A percentile compares a stretch with the other conserved stretches of the same genome.
Conservation (phyloP, 2,329 filamentous ascomycete species). For the Plectosphaerella sp. region DNA sequence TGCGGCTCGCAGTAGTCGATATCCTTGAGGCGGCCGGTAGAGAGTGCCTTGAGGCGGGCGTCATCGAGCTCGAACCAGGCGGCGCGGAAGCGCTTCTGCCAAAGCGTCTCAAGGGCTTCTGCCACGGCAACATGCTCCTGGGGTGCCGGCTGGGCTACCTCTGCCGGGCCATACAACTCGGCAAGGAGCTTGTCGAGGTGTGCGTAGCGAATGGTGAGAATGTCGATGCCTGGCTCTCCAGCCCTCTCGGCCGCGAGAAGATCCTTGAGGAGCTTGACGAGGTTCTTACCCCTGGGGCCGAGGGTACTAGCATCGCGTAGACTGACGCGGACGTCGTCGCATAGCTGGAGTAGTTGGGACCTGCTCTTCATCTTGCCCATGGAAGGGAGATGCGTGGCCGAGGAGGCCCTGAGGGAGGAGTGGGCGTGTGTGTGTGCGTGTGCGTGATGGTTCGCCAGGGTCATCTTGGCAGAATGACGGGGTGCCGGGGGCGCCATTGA, state of each 20-base stretch:
- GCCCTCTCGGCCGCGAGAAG: conserved; percentile 32
- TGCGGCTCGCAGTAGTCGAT: conserved; percentile 31
- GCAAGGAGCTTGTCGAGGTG: conserved; percentile 38
- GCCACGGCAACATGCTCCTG: conserved; percentile 28
- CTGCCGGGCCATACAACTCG: conserved; percentile 29
- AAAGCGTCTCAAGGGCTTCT: conserved; percentile 33
- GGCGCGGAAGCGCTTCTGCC: conserved; percentile 39
- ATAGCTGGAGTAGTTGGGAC: conserved; percentile 30
- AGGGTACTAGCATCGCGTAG: conserved; percentile 24
- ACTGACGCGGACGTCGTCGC: conserved; percentile 33
- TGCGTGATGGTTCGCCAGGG: not conserved
- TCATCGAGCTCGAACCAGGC: conserved; percentile 41
- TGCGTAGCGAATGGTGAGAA: conserved; percentile 32
- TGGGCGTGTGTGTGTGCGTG: not conserved
- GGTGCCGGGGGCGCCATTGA: too few species aligned
- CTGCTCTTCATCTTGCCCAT: not conserved
- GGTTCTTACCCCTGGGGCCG: conserved; percentile 25
- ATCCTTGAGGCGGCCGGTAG: conserved; percentile 33
- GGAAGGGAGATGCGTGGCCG: conserved; percentile 1
- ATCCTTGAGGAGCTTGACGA: conserved; percentile 33
- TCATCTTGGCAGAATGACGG: too few species aligned
- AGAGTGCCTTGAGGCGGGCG: conserved; percentile 29
- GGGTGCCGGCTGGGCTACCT: conserved; percentile 22
- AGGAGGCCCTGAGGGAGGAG: not conserved
- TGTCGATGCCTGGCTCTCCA: conserved; percentile 25